Percentiles rank a stretch among this genome's conserved stretches.
Conservation (phyloP, 1,139 yeast species). For the Sugiyamaella castrensis region DNA sequence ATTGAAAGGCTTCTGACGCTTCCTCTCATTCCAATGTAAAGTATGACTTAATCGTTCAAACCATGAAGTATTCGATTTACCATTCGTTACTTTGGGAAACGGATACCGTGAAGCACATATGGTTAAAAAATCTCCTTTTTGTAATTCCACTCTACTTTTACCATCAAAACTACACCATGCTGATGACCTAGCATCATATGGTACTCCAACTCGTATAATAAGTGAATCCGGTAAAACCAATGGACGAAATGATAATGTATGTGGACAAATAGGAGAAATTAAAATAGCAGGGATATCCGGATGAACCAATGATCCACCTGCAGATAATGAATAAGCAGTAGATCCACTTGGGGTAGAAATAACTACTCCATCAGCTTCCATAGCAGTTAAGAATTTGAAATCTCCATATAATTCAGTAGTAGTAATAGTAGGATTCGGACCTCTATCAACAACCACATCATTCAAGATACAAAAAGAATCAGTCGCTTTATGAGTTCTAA, state of each 20-base stretch:
- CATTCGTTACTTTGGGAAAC: conserved; percentile 63
- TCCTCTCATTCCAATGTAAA: conserved; percentile 55
- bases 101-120: conserved; percentile 72
- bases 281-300: conserved; percentile 80
- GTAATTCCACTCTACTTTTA: conserved; percentile 62
- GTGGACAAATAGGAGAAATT: conserved; percentile 82
- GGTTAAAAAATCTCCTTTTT: conserved; percentile 67
- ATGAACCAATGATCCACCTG: conserved; percentile 87
- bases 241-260: conserved; percentile 80
- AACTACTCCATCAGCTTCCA: conserved; percentile 83
- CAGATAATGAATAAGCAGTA: conserved; percentile 80
- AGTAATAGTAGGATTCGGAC: conserved; percentile 76
- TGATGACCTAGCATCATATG: conserved; percentile 59
- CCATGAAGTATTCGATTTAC: conserved; percentile 46
- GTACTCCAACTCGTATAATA: conserved; percentile 65
- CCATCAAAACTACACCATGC: conserved; percentile 86
- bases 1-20: conserved; percentile 36
- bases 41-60: conserved; percentile 48
- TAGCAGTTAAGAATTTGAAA: conserved; percentile 71
- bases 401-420: conserved; percentile 76
- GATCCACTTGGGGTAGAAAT: conserved; percentile 90
- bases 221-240: conserved; percentile 71
- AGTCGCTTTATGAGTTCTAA: conserved; percentile 34
- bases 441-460: conserved; percentile 81
- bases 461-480: conserved; percentile 64